A percentile compares a stretch with the other conserved stretches of the same genome.
Conservation (phyloP, 2,329 filamentous ascomycete genomes). For the Cladophialophora yegresii region DNA sequence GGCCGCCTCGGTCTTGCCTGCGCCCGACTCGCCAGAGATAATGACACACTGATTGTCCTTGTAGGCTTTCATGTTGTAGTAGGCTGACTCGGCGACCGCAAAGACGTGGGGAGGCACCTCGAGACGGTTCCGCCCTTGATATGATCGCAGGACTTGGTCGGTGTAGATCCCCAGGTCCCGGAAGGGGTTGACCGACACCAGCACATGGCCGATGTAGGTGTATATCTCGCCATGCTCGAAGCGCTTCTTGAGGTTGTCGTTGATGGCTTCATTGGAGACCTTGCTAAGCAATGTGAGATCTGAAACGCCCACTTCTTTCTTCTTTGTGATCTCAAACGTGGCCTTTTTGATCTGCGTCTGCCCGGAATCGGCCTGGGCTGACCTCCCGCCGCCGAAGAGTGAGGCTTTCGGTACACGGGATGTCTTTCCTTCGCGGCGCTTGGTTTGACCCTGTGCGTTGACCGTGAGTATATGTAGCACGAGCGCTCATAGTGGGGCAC, state of each 20-base stretch:
- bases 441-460: slow-evolving; percentile 36
- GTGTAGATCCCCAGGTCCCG: slow-evolving; percentile 97
- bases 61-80: slow-evolving; percentile 99
- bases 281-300: slow-evolving; percentile 97
- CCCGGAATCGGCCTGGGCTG: slow-evolving; percentile 44
- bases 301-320: slow-evolving; percentile 98
- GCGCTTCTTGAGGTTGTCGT: slow-evolving; percentile 96
- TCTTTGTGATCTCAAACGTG: slow-evolving; percentile 92
- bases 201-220: slow-evolving; percentile 98
- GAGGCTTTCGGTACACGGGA: slow-evolving; percentile 35
- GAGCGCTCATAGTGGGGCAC: slow-evolving; percentile 7
- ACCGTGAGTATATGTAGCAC: slow-evolving; percentile 20
- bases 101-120: slow-evolving; percentile 95
- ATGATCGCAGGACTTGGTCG: slow-evolving; percentile 86
- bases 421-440: slow-evolving; percentile 38
- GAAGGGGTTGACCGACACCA: slow-evolving; percentile 99
- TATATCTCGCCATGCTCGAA: slow-evolving; percentile 98
- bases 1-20: slow-evolving; percentile 96
- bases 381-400: slow-evolving; percentile 36
- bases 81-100: slow-evolving; percentile 90
- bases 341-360: slow-evolving; percentile 85
- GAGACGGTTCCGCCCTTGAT: slow-evolving; percentile 93
- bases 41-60: slow-evolving; percentile 99
- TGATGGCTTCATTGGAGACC: slow-evolving; percentile 98
- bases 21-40: slow-evolving; percentile 96